Evolutionary conservation across 306 rosid species (phyloP).

Genomic region (Begonia masoniana): DNA sequence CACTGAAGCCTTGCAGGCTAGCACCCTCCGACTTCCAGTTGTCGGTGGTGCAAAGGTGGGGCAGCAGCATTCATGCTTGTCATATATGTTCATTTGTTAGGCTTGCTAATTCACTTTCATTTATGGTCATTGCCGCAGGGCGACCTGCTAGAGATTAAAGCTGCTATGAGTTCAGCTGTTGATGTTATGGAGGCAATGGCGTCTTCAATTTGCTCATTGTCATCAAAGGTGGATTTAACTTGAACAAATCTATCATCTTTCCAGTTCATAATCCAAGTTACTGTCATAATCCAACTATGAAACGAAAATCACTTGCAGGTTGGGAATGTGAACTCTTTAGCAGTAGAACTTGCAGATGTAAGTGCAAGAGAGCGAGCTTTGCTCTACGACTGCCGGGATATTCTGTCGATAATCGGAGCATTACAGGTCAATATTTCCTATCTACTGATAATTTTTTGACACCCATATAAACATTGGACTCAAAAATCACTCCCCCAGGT

Average conservation of each 20-base stretch:
- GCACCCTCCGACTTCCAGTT: slow-evolving; percentile 95
- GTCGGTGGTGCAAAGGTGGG: slow-evolving; percentile 74
- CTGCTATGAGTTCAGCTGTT: slow-evolving; percentile 79
- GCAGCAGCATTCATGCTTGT: slow-evolving; percentile 15
- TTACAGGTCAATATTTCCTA: slow-evolving; percentile 38
- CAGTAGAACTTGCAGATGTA: slow-evolving; percentile 45
- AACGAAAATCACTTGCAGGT: too few species aligned
- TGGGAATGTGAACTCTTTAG: slow-evolving; percentile 50
- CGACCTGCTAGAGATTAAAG: slow-evolving; percentile 63
- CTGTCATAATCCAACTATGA: background rate
- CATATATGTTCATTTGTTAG: slow-evolving; percentile 1
- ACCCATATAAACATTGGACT: background rate
- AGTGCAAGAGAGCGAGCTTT: slow-evolving; percentile 59
- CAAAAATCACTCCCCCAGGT: slow-evolving; percentile 31
- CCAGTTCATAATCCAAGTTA: background rate
- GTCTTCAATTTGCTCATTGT: slow-evolving; percentile 56
- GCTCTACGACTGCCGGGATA: slow-evolving; percentile 64
- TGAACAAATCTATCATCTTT: background rate
- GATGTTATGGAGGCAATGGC: slow-evolving; percentile 95
- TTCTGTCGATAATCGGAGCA: slow-evolving; percentile 52
- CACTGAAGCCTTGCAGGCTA: slow-evolving; percentile 70
- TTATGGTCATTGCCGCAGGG: slow-evolving; percentile 33
- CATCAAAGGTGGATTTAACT: slow-evolving; percentile 40
- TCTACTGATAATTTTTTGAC: too few species aligned
- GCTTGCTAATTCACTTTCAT: background rate